A percentile compares a stretch with the other conserved stretches of the same genome.
Conservation (phyloP, 1,284 basidiomycete genomes). For the Lignosus rhinocerotis region DNA sequence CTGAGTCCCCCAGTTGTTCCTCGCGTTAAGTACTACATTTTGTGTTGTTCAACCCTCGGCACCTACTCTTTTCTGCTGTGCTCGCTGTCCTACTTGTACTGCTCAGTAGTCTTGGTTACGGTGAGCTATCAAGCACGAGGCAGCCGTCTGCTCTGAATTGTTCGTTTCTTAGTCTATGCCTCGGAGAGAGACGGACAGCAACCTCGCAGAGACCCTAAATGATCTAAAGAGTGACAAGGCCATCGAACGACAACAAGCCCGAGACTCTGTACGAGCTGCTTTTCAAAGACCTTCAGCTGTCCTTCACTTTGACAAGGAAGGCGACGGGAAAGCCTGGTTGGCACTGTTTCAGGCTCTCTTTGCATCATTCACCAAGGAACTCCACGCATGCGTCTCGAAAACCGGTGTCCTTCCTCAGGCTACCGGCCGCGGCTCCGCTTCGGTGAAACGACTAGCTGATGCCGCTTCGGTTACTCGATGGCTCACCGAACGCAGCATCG, state of each 20-base stretch:
- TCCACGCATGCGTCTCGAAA: slow-evolving; percentile 53
- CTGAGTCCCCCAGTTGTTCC: too few relatives aligned
- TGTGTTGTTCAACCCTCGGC: too few relatives aligned
- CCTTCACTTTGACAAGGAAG: slow-evolving; percentile 50
- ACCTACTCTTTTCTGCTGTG: too few relatives aligned
- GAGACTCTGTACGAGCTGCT: slow-evolving; percentile 55
- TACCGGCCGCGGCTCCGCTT: slow-evolving; percentile 40
- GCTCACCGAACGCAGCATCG: slow-evolving; percentile 61
- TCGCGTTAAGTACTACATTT: too few relatives aligned
- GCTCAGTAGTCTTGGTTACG: too few relatives aligned
- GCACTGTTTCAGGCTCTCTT: slow-evolving; percentile 73
- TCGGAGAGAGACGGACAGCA: slow-evolving; percentile 22
- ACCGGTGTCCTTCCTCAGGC: slow-evolving; percentile 31
- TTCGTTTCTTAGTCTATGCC: slow-evolving; percentile 6
- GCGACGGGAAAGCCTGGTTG: slow-evolving; percentile 61
- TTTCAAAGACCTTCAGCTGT: slow-evolving; percentile 60
- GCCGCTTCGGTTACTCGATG: slow-evolving; percentile 69
- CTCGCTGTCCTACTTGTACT: too few relatives aligned
- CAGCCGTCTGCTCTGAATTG: background rate
- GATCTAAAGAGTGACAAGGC: slow-evolving; percentile 66
- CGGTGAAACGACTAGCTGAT: slow-evolving; percentile 60
- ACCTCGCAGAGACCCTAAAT: slow-evolving; percentile 49
- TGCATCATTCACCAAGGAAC: slow-evolving; percentile 63
- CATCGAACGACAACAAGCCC: slow-evolving; percentile 72
- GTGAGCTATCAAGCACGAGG: background rate